Evolutionary conservation across 1,284 basidiomycete genomes (phyloP), one percentile per base, ranked within the genome.

Genomic region (Schizophyllum commune): DNA sequence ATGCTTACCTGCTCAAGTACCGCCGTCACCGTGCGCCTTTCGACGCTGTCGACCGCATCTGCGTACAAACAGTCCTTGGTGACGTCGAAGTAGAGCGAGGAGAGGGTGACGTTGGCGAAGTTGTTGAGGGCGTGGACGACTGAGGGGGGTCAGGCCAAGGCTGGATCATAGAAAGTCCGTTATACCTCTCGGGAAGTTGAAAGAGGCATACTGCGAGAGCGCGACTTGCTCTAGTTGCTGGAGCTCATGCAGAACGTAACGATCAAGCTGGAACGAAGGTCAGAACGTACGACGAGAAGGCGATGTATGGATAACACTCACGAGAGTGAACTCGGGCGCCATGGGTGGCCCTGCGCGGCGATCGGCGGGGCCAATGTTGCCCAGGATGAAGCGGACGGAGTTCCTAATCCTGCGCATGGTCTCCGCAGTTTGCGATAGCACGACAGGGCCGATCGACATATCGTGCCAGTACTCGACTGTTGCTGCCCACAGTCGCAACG

Each of bases 51-150:
- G 1, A 73, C 63, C 3, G 76, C 72, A 67, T 93, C 83, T 33
- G 92, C 90, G 71, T 99, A 99, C 4, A 99, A 77, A 51, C 83
- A 83, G 73, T 98, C 96, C 73, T 98, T 98, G 59, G 86, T 90
- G 56, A 93, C 86, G 69, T 96, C 94, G 65, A 98, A 92, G 75
- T 98, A 99, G 20, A 98, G 77, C 1, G 85, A 85, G n/a, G 88
- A 92, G 34, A 89, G 75, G 0, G 83, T 87, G 63, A 84, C 79
- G 69, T 90, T 91, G 47, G 83, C 80, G 61, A 91, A 91, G 64
- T 86, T 82, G 54, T 78, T 82, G 4, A 92, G 70, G 9, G 83
- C 74, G 57, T 74, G 81, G 66, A 85, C 79, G 22, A 87, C 86
- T 90, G 63, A 17, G 57, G 54, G 8, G n/a, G 3, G 17, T n/a